Evolutionary conservation across 208 protist species (phyloP), one percentile per base, ranked within the genome.

Genomic region (Trypanosomatidae sp.): DNA sequence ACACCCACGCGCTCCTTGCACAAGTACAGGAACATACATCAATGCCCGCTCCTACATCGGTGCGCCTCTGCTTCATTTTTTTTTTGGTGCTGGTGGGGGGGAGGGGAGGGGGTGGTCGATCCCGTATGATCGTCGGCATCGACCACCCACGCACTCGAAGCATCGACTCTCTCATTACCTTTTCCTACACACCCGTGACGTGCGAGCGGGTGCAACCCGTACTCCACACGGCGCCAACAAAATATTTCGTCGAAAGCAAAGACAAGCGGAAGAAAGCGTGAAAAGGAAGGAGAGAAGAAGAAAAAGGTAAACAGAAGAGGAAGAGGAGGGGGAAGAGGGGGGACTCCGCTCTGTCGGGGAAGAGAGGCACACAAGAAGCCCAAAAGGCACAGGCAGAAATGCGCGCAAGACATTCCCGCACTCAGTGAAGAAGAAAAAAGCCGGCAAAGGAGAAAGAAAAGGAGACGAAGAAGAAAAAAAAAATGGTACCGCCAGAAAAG

Each of bases 331-430:
- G 33, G 33, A 15, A 17, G 28, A 15, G 8, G 1, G 36, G 36
- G 36, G 36, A 39, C 36, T 39, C 36, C 36, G 36, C 36, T 39
- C 36, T 39, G 36, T 39, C 36, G 36, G 36, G 36, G 36, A 39
- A 39, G 36, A 22, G 25, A 60, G 28, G 6, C n/a, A 36, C 58
- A 66, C 9, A 68, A 55, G 22, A 53, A 13, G 28, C 28, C 52
- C 62, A 56, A 75, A 7, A 67, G 4, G 22, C 43, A 67, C 12
- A 66, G 28, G n/a, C 28, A 69, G 3, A 71, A 28, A 62, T 44
- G 39, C 72, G 43, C 43, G 47, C 22, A 50, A 41, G 15, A 44
- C 1, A 47, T 30, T 28, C 60, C 44, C 60, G 9, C 60, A 19
- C 60, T 9, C 60, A 39, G 9, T 9, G 9, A 65, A 44, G 58